Evolutionary conservation across 371 early-diverging fungal genomes (phyloP).

Genomic region (Lichtheimia ramosa): DNA sequence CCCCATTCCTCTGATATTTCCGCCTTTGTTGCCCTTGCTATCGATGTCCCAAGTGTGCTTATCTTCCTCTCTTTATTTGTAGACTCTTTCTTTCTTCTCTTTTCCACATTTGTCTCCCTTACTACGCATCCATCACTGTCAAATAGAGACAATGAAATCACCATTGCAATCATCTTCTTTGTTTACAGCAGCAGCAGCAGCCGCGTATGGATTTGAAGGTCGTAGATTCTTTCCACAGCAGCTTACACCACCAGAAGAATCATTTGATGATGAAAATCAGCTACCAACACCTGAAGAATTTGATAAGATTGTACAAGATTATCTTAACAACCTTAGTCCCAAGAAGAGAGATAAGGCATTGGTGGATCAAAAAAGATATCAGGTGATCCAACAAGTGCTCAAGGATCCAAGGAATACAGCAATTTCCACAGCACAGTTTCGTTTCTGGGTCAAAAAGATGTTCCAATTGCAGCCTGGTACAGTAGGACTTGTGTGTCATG

Average conservation of each 20-base stretch:
- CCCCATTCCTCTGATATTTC: conserved; percentile 12
- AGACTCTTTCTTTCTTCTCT: not conserved
- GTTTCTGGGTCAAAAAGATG: conserved; percentile 72
- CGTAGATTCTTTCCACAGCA: conserved; percentile 10
- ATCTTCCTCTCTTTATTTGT: conserved; percentile 8
- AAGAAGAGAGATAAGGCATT: conserved; percentile 66
- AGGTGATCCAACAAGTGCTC: conserved; percentile 55
- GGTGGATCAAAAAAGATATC: conserved; percentile 54
- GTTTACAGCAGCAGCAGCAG: not conserved
- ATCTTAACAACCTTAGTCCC: conserved; percentile 52
- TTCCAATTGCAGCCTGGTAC: conserved; percentile 46
- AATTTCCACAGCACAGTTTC: conserved; percentile 65
- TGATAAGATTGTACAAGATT: conserved; percentile 47
- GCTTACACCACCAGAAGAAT: not conserved
- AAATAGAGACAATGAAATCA: conserved; percentile 6
- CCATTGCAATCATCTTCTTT: conserved; percentile 6
- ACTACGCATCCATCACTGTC: not conserved
- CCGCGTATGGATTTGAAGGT: conserved; percentile 11
- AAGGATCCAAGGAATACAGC: conserved; percentile 64
- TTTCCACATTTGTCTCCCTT: conserved; percentile 2
- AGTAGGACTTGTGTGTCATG: conserved; percentile 52
- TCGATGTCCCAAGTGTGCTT: conserved; percentile 5
- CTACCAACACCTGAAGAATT: conserved; percentile 38
- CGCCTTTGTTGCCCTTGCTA: not conserved
- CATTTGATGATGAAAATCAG: conserved; percentile 33